A percentile compares a stretch with the other conserved stretches of the same genome.
phyloP scores from a whole-genome alignment of 208 protist species.

The Leishmania lainsoni region DNA sequence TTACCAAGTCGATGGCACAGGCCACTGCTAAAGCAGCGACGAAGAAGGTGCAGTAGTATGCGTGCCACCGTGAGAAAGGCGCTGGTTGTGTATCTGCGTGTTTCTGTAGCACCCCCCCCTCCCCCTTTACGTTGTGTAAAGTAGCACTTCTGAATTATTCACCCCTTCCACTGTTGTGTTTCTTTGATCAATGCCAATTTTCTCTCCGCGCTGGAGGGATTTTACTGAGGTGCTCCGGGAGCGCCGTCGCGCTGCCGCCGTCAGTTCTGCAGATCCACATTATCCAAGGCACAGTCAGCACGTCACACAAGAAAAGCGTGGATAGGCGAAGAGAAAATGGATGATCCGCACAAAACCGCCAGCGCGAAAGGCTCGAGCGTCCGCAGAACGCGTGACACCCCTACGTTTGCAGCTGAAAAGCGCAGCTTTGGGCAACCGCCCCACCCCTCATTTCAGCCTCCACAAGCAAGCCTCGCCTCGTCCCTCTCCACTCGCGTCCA shows the following conservation, averaged over 20 bases:
- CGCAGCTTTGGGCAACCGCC: background rate
- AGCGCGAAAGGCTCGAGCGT: background rate
- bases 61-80: background rate
- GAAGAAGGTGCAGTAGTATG: constrained; percentile 14
- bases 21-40: background rate
- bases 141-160: background rate
- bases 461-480: background rate
- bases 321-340: background rate
- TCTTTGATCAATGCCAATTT: background rate
- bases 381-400: background rate
- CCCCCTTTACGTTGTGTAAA: background rate
- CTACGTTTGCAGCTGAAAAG: background rate
- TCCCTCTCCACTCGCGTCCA: background rate
- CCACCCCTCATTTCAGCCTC: background rate
- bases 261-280: background rate
- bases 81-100: background rate
- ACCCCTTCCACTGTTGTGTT: background rate
- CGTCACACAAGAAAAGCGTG: background rate
- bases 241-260: background rate
- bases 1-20: constrained; percentile 30
- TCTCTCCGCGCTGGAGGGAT: background rate
- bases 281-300: background rate
- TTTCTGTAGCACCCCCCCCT: background rate
- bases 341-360: background rate
- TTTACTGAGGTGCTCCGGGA: background rate